A percentile compares a stretch with the other conserved stretches of the same genome.
Evolutionary conservation across 768 basidiomycete genomes (phyloP).

Genomic region (Lactarius deliciosus): DNA sequence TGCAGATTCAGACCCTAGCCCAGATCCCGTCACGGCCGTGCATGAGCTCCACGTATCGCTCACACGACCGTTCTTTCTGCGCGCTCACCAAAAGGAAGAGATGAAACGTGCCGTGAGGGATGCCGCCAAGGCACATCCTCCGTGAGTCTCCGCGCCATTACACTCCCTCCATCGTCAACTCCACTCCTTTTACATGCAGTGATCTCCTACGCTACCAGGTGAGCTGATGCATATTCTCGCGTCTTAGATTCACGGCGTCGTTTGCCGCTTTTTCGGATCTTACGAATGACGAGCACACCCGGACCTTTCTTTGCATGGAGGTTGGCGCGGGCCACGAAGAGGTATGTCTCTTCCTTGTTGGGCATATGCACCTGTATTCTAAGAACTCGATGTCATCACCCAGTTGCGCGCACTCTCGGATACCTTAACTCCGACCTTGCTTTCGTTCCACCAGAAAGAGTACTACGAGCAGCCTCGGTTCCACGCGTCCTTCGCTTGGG

Average conservation of each 20-base stretch:
- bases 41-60: conserved; percentile 80
- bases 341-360: conserved; percentile 44
- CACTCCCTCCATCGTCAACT: neutral
- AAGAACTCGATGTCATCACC: conserved; percentile 14
- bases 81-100: conserved; percentile 75
- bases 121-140: conserved; percentile 45
- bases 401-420: conserved; percentile 61
- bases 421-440: conserved; percentile 57
- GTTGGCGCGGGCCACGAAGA: conserved; percentile 81
- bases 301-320: conserved; percentile 79
- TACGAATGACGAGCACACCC: conserved; percentile 75
- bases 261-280: conserved; percentile 72
- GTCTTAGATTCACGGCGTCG: conserved; percentile 63
- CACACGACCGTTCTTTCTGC: conserved; percentile 76
- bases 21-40: conserved; percentile 26
- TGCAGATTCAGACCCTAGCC: conserved; percentile 22
- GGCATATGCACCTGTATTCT: neutral
- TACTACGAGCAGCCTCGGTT: conserved; percentile 84
- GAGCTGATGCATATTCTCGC: conserved; percentile 12
- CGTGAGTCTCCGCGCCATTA: conserved; percentile 42
- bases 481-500: conserved; percentile 90
- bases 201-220: neutral
- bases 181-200: neutral
- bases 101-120: conserved; percentile 61
- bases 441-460: conserved; percentile 63